Evolutionary conservation across 495 filamentous ascomycete genomes (phyloP).

Genomic region (Aspergillus olivimuriae): DNA sequence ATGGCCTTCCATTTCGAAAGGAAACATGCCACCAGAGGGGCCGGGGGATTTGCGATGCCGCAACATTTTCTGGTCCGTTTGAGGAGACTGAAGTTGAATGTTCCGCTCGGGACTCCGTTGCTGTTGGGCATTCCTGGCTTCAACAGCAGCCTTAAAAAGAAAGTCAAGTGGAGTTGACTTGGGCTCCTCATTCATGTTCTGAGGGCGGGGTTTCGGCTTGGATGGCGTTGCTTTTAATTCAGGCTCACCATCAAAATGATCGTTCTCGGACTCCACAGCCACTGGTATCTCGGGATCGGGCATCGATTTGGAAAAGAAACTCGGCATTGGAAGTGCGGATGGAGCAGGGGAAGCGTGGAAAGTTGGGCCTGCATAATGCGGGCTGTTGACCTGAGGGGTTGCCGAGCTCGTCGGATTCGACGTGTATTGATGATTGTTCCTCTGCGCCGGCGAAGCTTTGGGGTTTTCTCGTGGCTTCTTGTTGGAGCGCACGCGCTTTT

Average conservation of each 20-base stretch:
- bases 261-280: constrained; percentile 32
- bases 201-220: constrained; percentile 28
- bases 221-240: constrained; percentile 38
- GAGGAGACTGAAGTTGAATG: constrained; percentile 28
- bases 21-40: constrained; percentile 50
- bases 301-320: constrained; percentile 78
- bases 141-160: constrained; percentile 79
- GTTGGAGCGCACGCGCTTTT: constrained; percentile 30
- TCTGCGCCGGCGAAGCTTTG: constrained; percentile 23
- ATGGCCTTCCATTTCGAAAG: constrained; percentile 59
- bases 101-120: constrained; percentile 41
- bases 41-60: constrained; percentile 28
- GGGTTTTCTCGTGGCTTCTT: constrained; percentile 31
- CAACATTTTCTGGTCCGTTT: constrained; percentile 28
- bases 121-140: constrained; percentile 42
- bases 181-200: constrained; percentile 20
- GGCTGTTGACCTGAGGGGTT: constrained; percentile 44
- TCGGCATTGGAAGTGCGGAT: constrained; percentile 87
- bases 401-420: constrained; percentile 29
- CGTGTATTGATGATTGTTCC: constrained; percentile 26
- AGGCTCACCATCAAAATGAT: constrained; percentile 26
- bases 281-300: constrained; percentile 47
- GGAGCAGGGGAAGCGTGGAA: constrained; percentile 95
- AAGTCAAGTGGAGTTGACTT: constrained; percentile 79
- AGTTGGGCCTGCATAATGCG: constrained; percentile 82